Evolutionary conservation across 306 rosid genomes (phyloP).

Genomic region (Casuarina cunninghamiana): DNA sequence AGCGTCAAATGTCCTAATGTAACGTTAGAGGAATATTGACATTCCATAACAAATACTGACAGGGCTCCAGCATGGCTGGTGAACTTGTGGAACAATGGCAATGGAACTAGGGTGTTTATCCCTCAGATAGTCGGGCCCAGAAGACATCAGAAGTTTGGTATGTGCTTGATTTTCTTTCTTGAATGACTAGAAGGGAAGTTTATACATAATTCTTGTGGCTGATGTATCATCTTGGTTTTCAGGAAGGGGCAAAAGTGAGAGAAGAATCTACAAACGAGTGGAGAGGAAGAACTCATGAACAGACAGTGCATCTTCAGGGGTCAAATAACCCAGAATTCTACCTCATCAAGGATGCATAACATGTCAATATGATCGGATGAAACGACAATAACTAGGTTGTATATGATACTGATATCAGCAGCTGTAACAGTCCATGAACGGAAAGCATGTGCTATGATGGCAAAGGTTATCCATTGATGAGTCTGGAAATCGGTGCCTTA

Average conservation of each 20-base stretch:
- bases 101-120: conserved; percentile 81
- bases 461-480: too few species aligned
- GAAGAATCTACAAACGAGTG: conserved; percentile 39
- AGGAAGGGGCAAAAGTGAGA: background rate
- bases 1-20: too few species aligned
- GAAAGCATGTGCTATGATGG: background rate
- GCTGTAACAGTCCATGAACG: background rate
- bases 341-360: background rate
- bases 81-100: conserved; percentile 47
- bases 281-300: conserved; percentile 34
- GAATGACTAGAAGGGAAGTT: background rate
- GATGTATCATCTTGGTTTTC: background rate
- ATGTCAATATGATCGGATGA: background rate
- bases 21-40: too few species aligned
- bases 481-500: too few species aligned
- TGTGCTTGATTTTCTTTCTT: background rate
- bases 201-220: background rate
- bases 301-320: background rate
- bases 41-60: too few species aligned
- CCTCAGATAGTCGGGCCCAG: conserved; percentile 46
- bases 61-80: conserved; percentile 39
- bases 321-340: too few species aligned
- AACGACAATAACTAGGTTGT: background rate
- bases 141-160: conserved; percentile 43
- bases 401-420: background rate